A percentile compares a stretch with the other conserved stretches of the same genome.
Conservation (phyloP, 148 eudicot genomes). For the Cornus florida region DNA sequence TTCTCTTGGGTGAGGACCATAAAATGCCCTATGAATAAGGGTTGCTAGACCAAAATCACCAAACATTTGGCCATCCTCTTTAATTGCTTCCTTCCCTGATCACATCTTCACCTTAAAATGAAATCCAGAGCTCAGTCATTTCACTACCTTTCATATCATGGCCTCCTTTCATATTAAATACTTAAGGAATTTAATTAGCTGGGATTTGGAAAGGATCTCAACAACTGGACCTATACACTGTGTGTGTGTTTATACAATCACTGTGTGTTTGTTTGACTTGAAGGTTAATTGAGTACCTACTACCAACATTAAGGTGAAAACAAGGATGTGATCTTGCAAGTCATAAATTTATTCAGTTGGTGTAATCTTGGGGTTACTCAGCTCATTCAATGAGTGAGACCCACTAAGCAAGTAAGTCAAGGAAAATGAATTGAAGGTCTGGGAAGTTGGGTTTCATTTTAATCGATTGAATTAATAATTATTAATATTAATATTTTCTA, state of each 20-base stretch:
- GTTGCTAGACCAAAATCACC: background rate
- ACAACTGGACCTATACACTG: too few species aligned
- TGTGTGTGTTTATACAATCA: too few species aligned
- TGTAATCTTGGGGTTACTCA: background rate
- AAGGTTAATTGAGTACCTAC: too few species aligned
- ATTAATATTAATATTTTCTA: too few species aligned
- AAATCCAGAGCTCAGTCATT: background rate
- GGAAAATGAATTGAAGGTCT: background rate
- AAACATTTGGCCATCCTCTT: background rate
- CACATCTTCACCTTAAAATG: background rate
- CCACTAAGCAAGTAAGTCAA: background rate
- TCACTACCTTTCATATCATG: background rate
- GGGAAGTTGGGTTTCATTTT: background rate
- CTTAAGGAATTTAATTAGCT: too few species aligned
- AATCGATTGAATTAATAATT: background rate
- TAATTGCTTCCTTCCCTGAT: background rate
- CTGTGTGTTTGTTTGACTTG: too few species aligned
- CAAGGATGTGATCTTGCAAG: too few species aligned
- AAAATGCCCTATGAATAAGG: background rate
- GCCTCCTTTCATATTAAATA: background rate
- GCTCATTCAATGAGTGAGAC: background rate
- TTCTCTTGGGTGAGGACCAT: background rate
- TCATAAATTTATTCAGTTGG: too few species aligned
- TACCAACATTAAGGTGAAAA: too few species aligned
- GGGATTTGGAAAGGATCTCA: too few species aligned